Evolutionary conservation across 768 basidiomycete species (phyloP).

Genomic region (Boletus patriciae): DNA sequence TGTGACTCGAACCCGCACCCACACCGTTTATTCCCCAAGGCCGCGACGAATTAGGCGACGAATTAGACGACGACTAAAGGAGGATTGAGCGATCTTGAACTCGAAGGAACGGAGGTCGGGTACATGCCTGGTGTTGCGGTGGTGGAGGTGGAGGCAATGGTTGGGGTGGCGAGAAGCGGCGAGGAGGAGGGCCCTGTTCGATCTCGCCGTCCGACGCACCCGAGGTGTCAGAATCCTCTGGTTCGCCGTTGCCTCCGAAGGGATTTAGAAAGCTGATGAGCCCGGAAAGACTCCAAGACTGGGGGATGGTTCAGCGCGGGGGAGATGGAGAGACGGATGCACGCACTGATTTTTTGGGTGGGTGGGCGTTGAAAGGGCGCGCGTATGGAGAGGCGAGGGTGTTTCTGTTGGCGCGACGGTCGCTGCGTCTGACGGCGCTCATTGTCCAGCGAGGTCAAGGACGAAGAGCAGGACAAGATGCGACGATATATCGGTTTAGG

Average conservation of each 20-base stretch:
- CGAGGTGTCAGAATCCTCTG: conserved; percentile 21
- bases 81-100: conserved; percentile 24
- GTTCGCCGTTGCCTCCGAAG: conserved; percentile 28
- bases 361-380: conserved; percentile 35
- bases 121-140: conserved; percentile 31
- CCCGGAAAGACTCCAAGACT: conserved; percentile 54
- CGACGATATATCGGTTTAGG: conserved; percentile 30
- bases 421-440: conserved; percentile 56
- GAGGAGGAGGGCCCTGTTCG: conserved; percentile 27
- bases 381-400: conserved; percentile 57
- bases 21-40: conserved; percentile 17
- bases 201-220: conserved; percentile 28
- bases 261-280: conserved; percentile 56
- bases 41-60: conserved; percentile 18
- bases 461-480: conserved; percentile 14
- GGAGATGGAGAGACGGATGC: neutral
- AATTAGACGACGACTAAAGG: conserved; percentile 25
- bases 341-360: conserved; percentile 51
- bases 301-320: conserved; percentile 10
- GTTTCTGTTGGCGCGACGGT: conserved; percentile 39
- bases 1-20: conserved; percentile 11
- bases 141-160: conserved; percentile 22
- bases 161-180: conserved; percentile 25
- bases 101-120: conserved; percentile 14
- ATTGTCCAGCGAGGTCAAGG: conserved; percentile 32